phyloP scores from a whole-genome alignment of 2,329 filamentous ascomycete genomes.

The Mollisia scopiformis region DNA sequence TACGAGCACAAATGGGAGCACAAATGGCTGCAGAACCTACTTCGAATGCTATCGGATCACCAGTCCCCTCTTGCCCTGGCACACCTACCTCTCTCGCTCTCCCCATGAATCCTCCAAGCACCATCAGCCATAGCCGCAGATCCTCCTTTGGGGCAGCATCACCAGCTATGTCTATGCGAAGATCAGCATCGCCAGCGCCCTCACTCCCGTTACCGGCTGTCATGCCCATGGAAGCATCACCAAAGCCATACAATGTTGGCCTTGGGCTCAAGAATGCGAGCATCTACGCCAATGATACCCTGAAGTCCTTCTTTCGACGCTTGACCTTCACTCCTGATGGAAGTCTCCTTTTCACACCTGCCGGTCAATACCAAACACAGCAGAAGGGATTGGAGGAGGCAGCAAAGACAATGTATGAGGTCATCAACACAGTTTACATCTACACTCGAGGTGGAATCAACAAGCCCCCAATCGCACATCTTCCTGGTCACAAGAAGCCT shows the following conservation, averaged over 20 bases:
- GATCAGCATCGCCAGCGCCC: constrained; percentile 90
- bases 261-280: constrained; percentile 79
- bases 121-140: constrained; percentile 88
- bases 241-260: constrained; percentile 62
- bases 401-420: constrained; percentile 77
- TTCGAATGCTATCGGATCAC: constrained; percentile 69
- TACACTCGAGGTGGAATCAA: constrained; percentile 96
- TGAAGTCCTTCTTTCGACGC: constrained; percentile 95
- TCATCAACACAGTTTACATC: constrained; percentile 97
- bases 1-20: constrained; percentile 60
- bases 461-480: constrained; percentile 91
- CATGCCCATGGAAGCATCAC: constrained; percentile 90
- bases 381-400: constrained; percentile 64
- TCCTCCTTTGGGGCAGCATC: constrained; percentile 85
- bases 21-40: constrained; percentile 51
- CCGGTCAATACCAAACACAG: constrained; percentile 90
- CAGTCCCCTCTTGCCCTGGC: constrained; percentile 86
- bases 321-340: constrained; percentile 95
- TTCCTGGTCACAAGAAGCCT: constrained; percentile 97
- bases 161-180: constrained; percentile 64
- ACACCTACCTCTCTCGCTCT: constrained; percentile 88
- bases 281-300: constrained; percentile 94
- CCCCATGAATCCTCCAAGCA: constrained; percentile 93
- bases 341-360: constrained; percentile 89
- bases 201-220: constrained; percentile 93